Percentiles rank a stretch among this genome's conserved stretches.
phyloP scores from a whole-genome alignment of 768 basidiomycete genomes.

The Aureoboletus auriporus region DNA sequence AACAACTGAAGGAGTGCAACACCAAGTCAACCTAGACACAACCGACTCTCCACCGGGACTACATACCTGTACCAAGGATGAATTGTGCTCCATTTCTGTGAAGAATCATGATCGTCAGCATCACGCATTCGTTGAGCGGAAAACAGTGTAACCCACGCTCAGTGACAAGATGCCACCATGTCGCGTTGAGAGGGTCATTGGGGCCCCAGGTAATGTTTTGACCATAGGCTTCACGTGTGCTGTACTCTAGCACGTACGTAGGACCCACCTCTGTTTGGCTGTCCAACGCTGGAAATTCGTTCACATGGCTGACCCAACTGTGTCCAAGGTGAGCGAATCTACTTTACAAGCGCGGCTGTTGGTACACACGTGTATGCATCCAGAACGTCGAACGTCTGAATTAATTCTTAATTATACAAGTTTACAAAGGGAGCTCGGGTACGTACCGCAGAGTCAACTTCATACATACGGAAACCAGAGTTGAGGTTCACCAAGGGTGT shows the following conservation, averaged over 20 bases:
- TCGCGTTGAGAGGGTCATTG: constrained; percentile 67
- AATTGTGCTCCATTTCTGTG: constrained; percentile 22
- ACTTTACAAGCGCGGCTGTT: neutral
- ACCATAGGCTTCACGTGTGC: constrained; percentile 64
- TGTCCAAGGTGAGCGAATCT: neutral
- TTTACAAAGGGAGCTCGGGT: neutral
- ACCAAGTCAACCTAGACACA: neutral
- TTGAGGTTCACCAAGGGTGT: constrained; percentile 68
- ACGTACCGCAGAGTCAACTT: constrained; percentile 35
- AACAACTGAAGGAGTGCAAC: constrained; percentile 40
- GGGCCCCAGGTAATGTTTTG: constrained; percentile 48
- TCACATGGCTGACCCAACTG: constrained; percentile 66
- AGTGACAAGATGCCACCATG: constrained; percentile 77
- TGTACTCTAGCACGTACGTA: constrained; percentile 58
- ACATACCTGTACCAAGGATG: constrained; percentile 21
- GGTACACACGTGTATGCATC: constrained; percentile 66
- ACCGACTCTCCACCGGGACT: neutral
- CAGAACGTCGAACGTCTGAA: constrained; percentile 68
- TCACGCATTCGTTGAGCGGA: constrained; percentile 56
- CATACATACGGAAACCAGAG: constrained; percentile 57
- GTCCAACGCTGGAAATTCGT: constrained; percentile 53
- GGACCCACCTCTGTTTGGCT: constrained; percentile 53
- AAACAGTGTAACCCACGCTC: constrained; percentile 41
- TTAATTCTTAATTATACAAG: neutral
- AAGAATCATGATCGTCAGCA: neutral